These are phyloP conservation scores for Leccinum broughii DNA, from an alignment of 768 basidiomycete species.

Conservation along the genomic window DNA sequence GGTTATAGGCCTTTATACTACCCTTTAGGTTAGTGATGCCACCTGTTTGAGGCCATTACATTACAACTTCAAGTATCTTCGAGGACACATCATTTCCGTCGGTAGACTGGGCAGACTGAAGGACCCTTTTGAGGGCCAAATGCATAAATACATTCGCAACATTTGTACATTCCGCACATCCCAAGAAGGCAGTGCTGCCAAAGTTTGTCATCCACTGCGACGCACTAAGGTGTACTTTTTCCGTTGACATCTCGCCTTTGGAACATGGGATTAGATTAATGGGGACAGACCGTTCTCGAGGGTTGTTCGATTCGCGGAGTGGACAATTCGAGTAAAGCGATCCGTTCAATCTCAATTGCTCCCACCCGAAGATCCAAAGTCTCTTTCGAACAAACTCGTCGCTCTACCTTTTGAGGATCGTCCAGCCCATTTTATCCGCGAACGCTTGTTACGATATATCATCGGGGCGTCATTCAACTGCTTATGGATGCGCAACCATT, in stretches of 20 bases:
- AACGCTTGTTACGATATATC: not conserved
- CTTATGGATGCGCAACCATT: not conserved
- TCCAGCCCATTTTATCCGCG: not conserved
- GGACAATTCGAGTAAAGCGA: slow-evolving; percentile 14
- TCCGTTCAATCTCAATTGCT: slow-evolving; percentile 4
- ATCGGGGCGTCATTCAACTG: not conserved
- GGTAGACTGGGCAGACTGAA: slow-evolving; percentile 8
- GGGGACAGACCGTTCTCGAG: slow-evolving; percentile 1
- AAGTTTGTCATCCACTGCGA: not conserved
- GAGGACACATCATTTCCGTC: slow-evolving; percentile 16
- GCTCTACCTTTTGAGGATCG: not conserved
- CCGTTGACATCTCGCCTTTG: slow-evolving; percentile 1
- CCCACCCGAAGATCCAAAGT: slow-evolving; percentile 8
- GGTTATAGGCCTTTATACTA: slow-evolving; percentile 21
- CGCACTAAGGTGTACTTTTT: slow-evolving; percentile 6
- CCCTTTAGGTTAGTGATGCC: slow-evolving; percentile 20
- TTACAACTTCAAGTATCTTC: slow-evolving; percentile 21
- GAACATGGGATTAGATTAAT: slow-evolving; percentile 14
- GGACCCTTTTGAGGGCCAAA: slow-evolving; percentile 1
- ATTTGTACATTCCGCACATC: not conserved
- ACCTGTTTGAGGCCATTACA: slow-evolving; percentile 19
- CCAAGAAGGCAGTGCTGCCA: not conserved
- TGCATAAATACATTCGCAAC: not conserved
- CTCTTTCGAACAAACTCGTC: not conserved
- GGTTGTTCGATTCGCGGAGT: slow-evolving; percentile 22